Percentiles rank a stretch among this genome's conserved stretches.
These are phyloP conservation scores for Pseudogymnoascus sp. DNA, from an alignment of 2,329 filamentous ascomycete genomes.

Conservation along the genomic window DNA sequence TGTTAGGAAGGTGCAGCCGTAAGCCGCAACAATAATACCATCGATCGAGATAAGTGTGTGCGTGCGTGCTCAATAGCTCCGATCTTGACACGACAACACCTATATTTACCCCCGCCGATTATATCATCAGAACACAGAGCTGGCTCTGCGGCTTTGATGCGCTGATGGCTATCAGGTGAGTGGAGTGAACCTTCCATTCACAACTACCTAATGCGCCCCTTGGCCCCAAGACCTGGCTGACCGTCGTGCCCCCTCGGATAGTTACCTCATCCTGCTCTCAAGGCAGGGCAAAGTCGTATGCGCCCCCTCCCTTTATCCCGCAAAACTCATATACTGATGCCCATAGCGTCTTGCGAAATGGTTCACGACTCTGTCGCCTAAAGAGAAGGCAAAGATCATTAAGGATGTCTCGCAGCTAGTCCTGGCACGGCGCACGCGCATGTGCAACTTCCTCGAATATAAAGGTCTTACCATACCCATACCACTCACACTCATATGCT, in stretches of 20 bases:
- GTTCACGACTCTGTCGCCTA: conserved; percentile 96
- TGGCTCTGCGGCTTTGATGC: conserved; percentile 7
- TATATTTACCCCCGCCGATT: background rate
- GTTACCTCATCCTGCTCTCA: conserved; percentile 95
- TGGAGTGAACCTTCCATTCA: conserved; percentile 19
- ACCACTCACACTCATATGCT: background rate
- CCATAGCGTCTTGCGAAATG: conserved; percentile 91
- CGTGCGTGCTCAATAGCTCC: conserved; percentile 2
- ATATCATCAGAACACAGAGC: conserved; percentile 4
- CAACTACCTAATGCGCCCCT: conserved; percentile 12
- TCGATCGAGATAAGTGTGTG: background rate
- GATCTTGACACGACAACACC: background rate
- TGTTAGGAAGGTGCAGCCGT: background rate
- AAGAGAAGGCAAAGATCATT: conserved; percentile 99
- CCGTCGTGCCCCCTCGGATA: conserved; percentile 30
- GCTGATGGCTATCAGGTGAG: conserved; percentile 46
- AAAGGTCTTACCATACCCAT: conserved; percentile 62
- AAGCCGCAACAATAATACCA: conserved; percentile 5
- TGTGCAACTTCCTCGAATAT: conserved; percentile 99
- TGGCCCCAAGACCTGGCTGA: conserved; percentile 5
- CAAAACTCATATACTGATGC: conserved; percentile 11
- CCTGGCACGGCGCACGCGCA: conserved; percentile 87
- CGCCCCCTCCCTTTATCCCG: conserved; percentile 30
- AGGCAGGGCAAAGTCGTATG: conserved; percentile 98
- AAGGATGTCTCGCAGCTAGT: conserved; percentile 99